Evolutionary conservation across 345 rosid genomes (phyloP).

Genomic region (Lumnitzera littorea): DNA sequence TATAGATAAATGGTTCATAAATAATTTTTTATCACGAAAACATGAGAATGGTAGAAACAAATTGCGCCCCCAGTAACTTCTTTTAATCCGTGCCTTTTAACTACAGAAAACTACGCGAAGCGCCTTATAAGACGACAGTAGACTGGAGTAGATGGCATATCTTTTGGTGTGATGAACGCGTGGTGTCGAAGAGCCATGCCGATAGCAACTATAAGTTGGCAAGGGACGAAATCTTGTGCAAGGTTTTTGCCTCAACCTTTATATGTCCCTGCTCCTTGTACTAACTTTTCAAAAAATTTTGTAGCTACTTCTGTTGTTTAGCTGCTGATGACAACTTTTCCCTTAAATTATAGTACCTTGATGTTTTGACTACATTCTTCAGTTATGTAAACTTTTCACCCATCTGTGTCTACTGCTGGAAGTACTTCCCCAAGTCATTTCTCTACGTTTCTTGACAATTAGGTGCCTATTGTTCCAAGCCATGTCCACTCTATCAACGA

Average conservation of each 20-base stretch:
- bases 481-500: constrained; percentile 72
- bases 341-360: too few species aligned
- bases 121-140: constrained; percentile 48
- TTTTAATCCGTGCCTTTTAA: background rate
- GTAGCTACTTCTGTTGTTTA: too few species aligned
- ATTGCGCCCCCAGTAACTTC: too few species aligned
- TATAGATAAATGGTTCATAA: too few species aligned
- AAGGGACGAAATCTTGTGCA: constrained; percentile 49
- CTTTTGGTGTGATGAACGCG: constrained; percentile 91
- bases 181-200: constrained; percentile 73
- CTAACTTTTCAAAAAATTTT: background rate
- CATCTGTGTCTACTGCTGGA: background rate
- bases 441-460: background rate
- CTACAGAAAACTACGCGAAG: constrained; percentile 56
- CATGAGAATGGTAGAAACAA: background rate
- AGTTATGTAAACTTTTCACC: background rate
- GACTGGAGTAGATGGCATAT: constrained; percentile 91
- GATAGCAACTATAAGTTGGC: constrained; percentile 91
- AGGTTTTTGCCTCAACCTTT: constrained; percentile 28
- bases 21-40: too few species aligned
- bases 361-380: too few species aligned
- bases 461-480: constrained; percentile 59
- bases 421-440: background rate
- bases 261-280: background rate
- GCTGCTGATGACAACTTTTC: too few species aligned